A percentile compares a stretch with the other conserved stretches of the same genome.
phyloP scores from a whole-genome alignment of 2,329 filamentous ascomycete species.

The Penicillium digitatum region DNA sequence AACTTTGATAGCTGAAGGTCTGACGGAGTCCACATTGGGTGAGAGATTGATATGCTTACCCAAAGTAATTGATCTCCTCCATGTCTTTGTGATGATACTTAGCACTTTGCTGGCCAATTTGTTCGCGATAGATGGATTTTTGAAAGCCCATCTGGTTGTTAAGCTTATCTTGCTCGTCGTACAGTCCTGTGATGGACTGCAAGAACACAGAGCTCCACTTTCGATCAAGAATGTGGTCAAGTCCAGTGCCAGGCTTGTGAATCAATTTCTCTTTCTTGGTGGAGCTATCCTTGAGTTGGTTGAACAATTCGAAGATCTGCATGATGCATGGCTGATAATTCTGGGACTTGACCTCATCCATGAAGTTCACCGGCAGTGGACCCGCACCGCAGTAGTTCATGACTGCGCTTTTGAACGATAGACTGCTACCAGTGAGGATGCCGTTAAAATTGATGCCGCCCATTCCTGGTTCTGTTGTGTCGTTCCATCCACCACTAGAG shows the following conservation, averaged over 20 bases:
- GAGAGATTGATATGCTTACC: constrained; percentile 25
- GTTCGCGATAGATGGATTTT: constrained; percentile 28
- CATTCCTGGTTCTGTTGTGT: constrained; percentile 24
- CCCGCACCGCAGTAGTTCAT: constrained; percentile 32
- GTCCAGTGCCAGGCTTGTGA: background rate
- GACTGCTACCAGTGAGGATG: constrained; percentile 28
- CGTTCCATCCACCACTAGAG: constrained; percentile 17
- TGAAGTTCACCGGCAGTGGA: constrained; percentile 30
- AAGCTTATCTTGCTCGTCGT: constrained; percentile 27
- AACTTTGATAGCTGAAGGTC: background rate
- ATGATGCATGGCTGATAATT: constrained; percentile 35
- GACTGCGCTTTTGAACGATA: constrained; percentile 33
- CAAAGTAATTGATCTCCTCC: constrained; percentile 44
- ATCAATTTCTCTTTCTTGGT: background rate
- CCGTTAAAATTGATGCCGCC: constrained; percentile 32
- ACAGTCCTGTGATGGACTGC: constrained; percentile 32
- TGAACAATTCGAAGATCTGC: constrained; percentile 33
- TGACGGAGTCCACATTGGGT: background rate
- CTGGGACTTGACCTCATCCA: constrained; percentile 27
- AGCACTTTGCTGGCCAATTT: constrained; percentile 25
- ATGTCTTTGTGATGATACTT: constrained; percentile 32
- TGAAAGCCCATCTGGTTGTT: constrained; percentile 39
- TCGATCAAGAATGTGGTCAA: constrained; percentile 19
- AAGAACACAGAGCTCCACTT: constrained; percentile 31
- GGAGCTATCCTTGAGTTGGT: constrained; percentile 19